Evolutionary conservation across 192 early-diverging fungal genomes (phyloP), one percentile per base, ranked within the genome.

Genomic region (Entophlyctis luteolus): DNA sequence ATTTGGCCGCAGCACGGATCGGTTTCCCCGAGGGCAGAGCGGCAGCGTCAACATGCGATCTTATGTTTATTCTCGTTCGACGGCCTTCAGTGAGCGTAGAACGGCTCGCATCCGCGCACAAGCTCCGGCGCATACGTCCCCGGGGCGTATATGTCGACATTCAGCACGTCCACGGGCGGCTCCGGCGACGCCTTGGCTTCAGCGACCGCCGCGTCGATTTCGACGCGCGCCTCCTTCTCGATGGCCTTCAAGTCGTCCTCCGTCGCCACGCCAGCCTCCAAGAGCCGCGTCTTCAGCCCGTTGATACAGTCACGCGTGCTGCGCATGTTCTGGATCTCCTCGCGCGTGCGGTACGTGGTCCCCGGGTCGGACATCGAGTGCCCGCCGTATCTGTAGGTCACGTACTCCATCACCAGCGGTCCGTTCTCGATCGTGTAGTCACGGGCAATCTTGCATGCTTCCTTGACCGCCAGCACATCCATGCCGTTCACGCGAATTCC

Each of bases 301-400:
- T 87, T 95, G 80, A 98, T 96, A 54, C 92, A 90, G 76, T 96
- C 93, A 71, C 86, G 87, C 70, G 88, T 92, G 52, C 90, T 90
- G 32, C 94, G 88, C 94, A 98, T 98, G 77, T 98, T 87, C 80
- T 96, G 92, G 66, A 96, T 93, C 84, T 98, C 94, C 82, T 98
- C 96, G 78, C 96, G 92, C 59, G 93, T 94, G 70, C 96, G 90
- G 90, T 98, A 98, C 38, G 93, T 97, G 77, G 94, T 98, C 70
- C 96, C 96, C 25, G 94, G 96, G 79, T 98, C 94, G 60, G 94
- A 98, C 96, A 98, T 98, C 70, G 96, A 98, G 92, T 98, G 96
- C 56, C 96, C 96, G 78, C 94, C 96, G 81, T 98, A 98, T 55
- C 94, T 93, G 83, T 98, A 98, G 27, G 96, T 98, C 68, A 89